phyloP scores from a whole-genome alignment of 768 basidiomycete genomes.

The Cystobasidiopsis lactophilus region DNA sequence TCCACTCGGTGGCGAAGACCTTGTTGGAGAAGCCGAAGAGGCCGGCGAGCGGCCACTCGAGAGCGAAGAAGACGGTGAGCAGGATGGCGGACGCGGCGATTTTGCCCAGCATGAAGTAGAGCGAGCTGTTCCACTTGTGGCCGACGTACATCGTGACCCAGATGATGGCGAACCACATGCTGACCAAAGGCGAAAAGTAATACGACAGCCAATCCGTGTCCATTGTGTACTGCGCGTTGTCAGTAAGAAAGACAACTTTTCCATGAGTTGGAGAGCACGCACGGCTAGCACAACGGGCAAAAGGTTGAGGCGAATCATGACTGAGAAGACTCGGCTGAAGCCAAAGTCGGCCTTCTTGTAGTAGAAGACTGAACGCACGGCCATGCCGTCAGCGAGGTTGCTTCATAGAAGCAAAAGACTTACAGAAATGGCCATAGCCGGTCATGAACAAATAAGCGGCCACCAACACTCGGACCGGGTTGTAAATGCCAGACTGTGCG shows the following conservation, averaged over 20 bases:
- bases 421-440: constrained; percentile 42
- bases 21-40: constrained; percentile 42
- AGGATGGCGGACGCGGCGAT: constrained; percentile 41
- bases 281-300: constrained; percentile 50
- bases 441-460: constrained; percentile 62
- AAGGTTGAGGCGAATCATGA: constrained; percentile 61
- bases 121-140: constrained; percentile 47
- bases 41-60: constrained; percentile 39
- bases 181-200: constrained; percentile 75
- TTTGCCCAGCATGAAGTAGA: constrained; percentile 46
- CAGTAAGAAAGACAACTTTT: not conserved
- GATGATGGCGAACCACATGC: constrained; percentile 65
- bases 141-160: constrained; percentile 56
- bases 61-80: constrained; percentile 44
- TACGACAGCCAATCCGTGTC: constrained; percentile 77
- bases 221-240: constrained; percentile 42
- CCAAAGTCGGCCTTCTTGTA: constrained; percentile 73
- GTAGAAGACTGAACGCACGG: constrained; percentile 45
- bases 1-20: constrained; percentile 61
- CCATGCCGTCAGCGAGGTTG: constrained; percentile 26
- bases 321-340: constrained; percentile 50
- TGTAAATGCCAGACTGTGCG: constrained; percentile 55
- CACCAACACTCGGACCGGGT: constrained; percentile 67
- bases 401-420: not conserved
- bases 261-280: not conserved